Base-by-base conservation (phyloP, 2,329 filamentous ascomycete genomes). In the Bipolaris victoriae region DNA sequence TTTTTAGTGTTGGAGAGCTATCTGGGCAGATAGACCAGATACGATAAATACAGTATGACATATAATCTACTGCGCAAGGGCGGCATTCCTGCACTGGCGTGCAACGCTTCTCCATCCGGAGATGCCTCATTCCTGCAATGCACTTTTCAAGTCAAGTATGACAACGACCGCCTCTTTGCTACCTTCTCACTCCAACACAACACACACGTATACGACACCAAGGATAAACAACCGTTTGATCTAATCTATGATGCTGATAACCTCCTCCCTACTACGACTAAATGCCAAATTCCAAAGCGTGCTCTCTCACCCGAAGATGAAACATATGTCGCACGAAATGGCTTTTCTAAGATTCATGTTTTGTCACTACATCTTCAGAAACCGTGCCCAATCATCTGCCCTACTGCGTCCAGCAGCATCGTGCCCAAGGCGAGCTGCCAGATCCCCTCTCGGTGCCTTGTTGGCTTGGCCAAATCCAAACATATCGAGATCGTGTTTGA, bases 191-290 rank as follows among this genome's bases (percentile, higher is more conserved):
- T 44, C 15, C 22, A 44, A 44, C 4, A 29, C 7, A 44, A 26
- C 11, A 43, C 22, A 44, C 22, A 29, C 15, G 15, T 26, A 44
- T 22, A 29, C 40, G 15, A 15, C 16, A 44, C 3, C 40, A 16
- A 44, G 22, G 22, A 44, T 7, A 24, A 16, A 7, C 40, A 44
- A 24, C 3, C 7, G 20, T 44, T 44, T 7, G 15, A 44, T 29
- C 40, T 44, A 44, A 44, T 44, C 15, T 44, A 44, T 29, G 9
- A 44, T 29, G 40, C 40, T 44, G 22, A 44, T 22, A 44, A 44
- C n/a, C 22, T 44, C 15, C 15, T n/a, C 10, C 40, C 40, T 26
- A 44, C 40, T 44, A 29, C 40, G 2, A 44, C 40, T 10, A 29
- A 44, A 44, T 44, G 40, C 22, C 40, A 29, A 15, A 44, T 29